These are phyloP conservation scores for Xylaria sp. DNA, from an alignment of 2,329 filamentous ascomycete species.

Conservation along the genomic window DNA sequence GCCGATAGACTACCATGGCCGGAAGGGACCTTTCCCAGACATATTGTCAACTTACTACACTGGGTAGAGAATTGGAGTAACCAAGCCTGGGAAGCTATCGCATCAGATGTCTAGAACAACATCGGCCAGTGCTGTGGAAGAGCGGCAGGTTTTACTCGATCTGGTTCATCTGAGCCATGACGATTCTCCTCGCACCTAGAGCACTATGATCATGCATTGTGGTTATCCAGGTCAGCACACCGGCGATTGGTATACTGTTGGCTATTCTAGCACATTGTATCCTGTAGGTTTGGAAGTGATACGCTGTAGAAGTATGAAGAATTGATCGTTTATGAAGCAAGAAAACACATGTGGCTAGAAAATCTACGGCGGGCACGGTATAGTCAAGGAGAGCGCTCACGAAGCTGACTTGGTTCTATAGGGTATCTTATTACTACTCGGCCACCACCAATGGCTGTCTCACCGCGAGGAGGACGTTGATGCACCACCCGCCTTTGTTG, in stretches of 20 bases:
- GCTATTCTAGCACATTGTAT: slow-evolving; percentile 34
- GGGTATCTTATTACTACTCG: slow-evolving; percentile 32
- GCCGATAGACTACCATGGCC: slow-evolving; percentile 40
- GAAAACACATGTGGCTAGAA: slow-evolving; percentile 9
- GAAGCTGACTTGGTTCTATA: slow-evolving; percentile 23
- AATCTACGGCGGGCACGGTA: slow-evolving; percentile 1
- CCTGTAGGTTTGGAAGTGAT: slow-evolving; percentile 32
- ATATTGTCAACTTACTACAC: slow-evolving; percentile 23
- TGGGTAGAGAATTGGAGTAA: slow-evolving; percentile 25
- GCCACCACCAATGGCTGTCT: neutral
- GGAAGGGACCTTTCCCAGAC: slow-evolving; percentile 25
- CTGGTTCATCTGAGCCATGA: slow-evolving; percentile 12
- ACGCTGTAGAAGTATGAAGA: slow-evolving; percentile 38
- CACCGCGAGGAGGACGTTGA: slow-evolving; percentile 37
- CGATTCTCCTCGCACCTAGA: slow-evolving; percentile 2
- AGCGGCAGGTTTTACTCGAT: slow-evolving; percentile 3
- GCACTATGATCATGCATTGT: slow-evolving; percentile 15
- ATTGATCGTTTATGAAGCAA: slow-evolving; percentile 38
- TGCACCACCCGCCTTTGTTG: slow-evolving; percentile 63
- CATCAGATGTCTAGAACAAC: slow-evolving; percentile 29
- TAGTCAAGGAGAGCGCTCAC: neutral
- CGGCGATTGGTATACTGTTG: slow-evolving; percentile 32
- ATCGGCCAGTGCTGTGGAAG: slow-evolving; percentile 2
- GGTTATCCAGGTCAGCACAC: slow-evolving; percentile 18
- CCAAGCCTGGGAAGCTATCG: slow-evolving; percentile 20